phyloP scores from a whole-genome alignment of 2,329 filamentous ascomycete genomes.

The Rhytidhysteron rufulum region DNA sequence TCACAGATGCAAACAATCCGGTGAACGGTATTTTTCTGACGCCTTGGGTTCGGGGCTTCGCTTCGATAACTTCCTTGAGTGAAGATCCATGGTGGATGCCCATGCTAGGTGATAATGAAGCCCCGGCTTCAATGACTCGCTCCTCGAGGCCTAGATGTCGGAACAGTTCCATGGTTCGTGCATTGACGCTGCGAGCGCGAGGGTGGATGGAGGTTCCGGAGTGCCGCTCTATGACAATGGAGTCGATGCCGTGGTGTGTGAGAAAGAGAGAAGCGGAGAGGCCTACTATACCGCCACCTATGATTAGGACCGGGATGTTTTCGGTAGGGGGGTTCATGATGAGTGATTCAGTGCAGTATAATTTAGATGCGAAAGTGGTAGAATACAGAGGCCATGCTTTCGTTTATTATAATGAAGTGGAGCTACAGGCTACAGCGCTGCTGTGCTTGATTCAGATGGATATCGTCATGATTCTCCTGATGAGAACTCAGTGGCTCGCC shows the following conservation, averaged over 20 bases:
- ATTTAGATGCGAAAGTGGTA: too few species aligned
- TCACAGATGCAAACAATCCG: neutral
- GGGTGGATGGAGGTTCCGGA: slow-evolving; percentile 1
- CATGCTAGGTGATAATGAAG: slow-evolving; percentile 3
- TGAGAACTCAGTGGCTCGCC: too few species aligned
- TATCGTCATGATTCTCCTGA: too few species aligned
- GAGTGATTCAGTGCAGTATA: too few species aligned
- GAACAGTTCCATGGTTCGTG: slow-evolving; percentile 2
- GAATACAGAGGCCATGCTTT: too few species aligned
- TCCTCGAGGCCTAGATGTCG: neutral
- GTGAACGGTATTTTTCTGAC: neutral
- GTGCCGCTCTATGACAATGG: neutral
- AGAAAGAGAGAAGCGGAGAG: neutral
- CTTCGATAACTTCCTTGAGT: slow-evolving; percentile 4
- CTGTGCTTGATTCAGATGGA: too few species aligned
- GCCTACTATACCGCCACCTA: neutral
- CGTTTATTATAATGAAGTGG: too few species aligned
- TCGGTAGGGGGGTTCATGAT: too few species aligned
- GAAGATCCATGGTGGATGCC: slow-evolving; percentile 2
- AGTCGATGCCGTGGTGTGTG: neutral
- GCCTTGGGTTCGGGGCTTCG: neutral
- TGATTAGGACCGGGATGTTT: slow-evolving; percentile 1
- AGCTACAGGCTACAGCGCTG: too few species aligned
- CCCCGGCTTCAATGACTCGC: neutral
- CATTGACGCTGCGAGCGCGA: neutral